Evolutionary conservation across 2,329 filamentous ascomycete species (phyloP).

Genomic region (Helotiales sp.): DNA sequence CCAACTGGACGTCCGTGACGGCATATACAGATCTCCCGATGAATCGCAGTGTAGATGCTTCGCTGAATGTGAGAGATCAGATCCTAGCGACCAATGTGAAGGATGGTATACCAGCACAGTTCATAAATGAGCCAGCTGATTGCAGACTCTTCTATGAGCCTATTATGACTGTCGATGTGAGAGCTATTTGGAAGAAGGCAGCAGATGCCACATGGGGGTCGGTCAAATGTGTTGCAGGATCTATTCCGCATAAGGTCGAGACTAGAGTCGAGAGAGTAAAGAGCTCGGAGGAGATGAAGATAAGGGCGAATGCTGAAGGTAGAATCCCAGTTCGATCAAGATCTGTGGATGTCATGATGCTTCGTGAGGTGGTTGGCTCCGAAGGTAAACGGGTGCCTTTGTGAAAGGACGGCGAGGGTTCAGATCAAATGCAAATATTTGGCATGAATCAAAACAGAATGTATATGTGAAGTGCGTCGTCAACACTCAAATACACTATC

Average conservation of each 20-base stretch:
- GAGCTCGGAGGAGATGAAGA: slow-evolving; percentile 18
- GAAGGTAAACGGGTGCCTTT: slow-evolving; percentile 16
- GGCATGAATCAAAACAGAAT: not conserved
- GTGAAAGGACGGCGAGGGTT: not conserved
- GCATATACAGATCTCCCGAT: slow-evolving; percentile 16
- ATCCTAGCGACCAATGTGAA: slow-evolving; percentile 33
- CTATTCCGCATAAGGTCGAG: slow-evolving; percentile 12
- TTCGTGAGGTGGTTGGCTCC: not conserved
- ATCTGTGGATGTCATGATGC: slow-evolving; percentile 1
- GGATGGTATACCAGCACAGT: slow-evolving; percentile 52
- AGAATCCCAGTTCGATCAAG: not conserved
- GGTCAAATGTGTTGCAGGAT: slow-evolving; percentile 35
- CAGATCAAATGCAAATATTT: not conserved
- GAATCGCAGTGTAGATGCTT: slow-evolving; percentile 32
- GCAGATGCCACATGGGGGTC: slow-evolving; percentile 41
- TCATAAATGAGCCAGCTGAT: slow-evolving; percentile 59
- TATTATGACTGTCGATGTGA: slow-evolving; percentile 50
- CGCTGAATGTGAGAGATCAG: slow-evolving; percentile 44
- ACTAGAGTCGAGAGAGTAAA: slow-evolving; percentile 11
- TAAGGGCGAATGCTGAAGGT: slow-evolving; percentile 10
- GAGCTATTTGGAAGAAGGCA: slow-evolving; percentile 50
- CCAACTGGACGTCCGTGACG: slow-evolving; percentile 13
- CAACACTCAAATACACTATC: not conserved
- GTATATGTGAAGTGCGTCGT: not conserved
- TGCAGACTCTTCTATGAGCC: slow-evolving; percentile 61